Conservation (phyloP, 306 rosid genomes). For the Citrullus colocynthis region DNA sequence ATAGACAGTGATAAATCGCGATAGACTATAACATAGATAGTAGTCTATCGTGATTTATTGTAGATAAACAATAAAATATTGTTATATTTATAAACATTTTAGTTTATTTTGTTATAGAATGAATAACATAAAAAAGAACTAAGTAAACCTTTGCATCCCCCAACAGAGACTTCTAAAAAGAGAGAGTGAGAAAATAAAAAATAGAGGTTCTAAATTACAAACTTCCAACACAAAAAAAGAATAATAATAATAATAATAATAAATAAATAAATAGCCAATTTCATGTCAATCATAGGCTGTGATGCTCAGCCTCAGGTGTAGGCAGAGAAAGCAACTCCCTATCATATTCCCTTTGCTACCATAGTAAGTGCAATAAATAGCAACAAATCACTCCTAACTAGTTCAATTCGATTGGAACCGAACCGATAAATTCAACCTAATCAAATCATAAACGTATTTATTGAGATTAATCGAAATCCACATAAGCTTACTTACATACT, state of each 20-base stretch:
- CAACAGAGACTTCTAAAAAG: too few species aligned
- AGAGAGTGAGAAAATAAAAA: too few species aligned
- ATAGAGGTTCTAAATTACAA: not conserved
- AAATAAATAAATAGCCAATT: not conserved
- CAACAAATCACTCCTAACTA: not conserved
- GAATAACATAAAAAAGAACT: too few species aligned
- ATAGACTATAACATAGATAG: too few species aligned
- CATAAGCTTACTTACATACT: not conserved
- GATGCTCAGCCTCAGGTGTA: not conserved
- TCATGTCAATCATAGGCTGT: not conserved
- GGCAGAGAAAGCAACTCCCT: not conserved
- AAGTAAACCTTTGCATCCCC: not conserved
- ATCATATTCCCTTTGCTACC: not conserved
- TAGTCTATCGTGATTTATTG: too few species aligned
- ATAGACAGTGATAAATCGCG: too few species aligned
- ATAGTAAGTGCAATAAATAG: not conserved
- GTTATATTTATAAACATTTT: too few species aligned
- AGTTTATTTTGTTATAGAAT: too few species aligned
- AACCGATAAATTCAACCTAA: not conserved
- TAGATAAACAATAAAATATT: too few species aligned
- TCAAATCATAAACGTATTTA: not conserved
- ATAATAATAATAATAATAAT: too few species aligned
- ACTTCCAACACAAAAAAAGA: not conserved
- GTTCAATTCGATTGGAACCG: not conserved
- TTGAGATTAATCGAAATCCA: not conserved